A percentile compares a stretch with the other conserved stretches of the same genome.
Evolutionary conservation across 2,329 filamentous ascomycete genomes (phyloP).

Genomic region (Beauveria medogensis): DNA sequence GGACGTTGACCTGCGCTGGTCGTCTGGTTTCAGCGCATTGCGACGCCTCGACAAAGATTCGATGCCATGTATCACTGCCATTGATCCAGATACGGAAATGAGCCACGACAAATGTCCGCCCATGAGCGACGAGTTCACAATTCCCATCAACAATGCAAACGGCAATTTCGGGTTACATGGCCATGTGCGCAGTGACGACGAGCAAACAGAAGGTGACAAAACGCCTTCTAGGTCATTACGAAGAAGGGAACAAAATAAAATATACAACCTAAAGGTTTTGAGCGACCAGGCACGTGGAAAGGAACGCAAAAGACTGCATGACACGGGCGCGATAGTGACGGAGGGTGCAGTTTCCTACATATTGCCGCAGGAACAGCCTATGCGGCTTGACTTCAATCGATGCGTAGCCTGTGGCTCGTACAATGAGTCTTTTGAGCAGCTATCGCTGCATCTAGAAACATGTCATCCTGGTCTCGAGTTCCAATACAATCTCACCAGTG

Average conservation of each 20-base stretch:
- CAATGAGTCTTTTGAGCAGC: slow-evolving; percentile 38
- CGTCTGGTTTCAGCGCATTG: slow-evolving; percentile 30
- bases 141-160: slow-evolving; percentile 4
- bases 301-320: slow-evolving; percentile 34
- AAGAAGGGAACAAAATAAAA: slow-evolving; percentile 37
- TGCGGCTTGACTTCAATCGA: slow-evolving; percentile 39
- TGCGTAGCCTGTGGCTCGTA: slow-evolving; percentile 44
- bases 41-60: slow-evolving; percentile 31
- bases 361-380: slow-evolving; percentile 34
- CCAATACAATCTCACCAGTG: slow-evolving; percentile 27
- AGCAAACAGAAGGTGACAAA: slow-evolving; percentile 36
- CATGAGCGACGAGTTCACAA: slow-evolving; percentile 13
- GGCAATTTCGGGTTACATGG: slow-evolving; percentile 14
- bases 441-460: slow-evolving; percentile 40
- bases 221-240: slow-evolving; percentile 46
- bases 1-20: slow-evolving; percentile 41
- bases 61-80: slow-evolving; percentile 35
- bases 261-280: slow-evolving; percentile 52
- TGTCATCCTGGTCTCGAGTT: slow-evolving; percentile 39
- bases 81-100: slow-evolving; percentile 27
- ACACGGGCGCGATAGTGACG: slow-evolving; percentile 20
- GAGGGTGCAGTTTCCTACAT: slow-evolving; percentile 40
- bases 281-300: slow-evolving; percentile 50
- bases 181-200: slow-evolving; percentile 33
- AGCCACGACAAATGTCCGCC: slow-evolving; percentile 18